Evolutionary conservation across 805 yeast genomes (phyloP).

Genomic region (Sugiyamaella chiloensis): DNA sequence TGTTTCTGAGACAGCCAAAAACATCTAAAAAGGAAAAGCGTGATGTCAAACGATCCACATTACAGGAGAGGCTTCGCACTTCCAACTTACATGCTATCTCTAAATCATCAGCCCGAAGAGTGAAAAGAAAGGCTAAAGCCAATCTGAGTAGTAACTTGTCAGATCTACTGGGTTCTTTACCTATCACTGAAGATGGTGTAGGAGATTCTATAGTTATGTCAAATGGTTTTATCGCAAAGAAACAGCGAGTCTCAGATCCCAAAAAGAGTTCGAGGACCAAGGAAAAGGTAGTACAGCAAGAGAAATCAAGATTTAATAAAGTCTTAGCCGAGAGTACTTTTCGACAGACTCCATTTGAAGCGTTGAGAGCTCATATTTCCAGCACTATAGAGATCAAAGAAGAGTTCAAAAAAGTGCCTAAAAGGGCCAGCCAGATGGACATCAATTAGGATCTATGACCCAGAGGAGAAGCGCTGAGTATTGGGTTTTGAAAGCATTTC

Average conservation of each 20-base stretch:
- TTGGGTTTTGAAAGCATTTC: no score
- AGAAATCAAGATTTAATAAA: conserved; percentile 23
- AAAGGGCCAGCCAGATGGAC: background rate
- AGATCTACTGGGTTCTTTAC: conserved; percentile 21
- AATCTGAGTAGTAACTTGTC: conserved; percentile 18
- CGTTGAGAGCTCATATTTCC: conserved; percentile 20
- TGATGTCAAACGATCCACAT: conserved; percentile 17
- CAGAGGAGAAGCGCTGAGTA: no score
- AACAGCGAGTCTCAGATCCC: conserved; percentile 17
- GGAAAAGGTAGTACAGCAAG: conserved; percentile 24
- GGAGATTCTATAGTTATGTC: conserved; percentile 1
- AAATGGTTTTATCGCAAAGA: conserved; percentile 15
- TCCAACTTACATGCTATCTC: conserved; percentile 16
- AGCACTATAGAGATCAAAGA: conserved; percentile 20
- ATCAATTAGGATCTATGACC: no score
- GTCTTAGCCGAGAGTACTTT: conserved; percentile 21
- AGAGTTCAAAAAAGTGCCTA: conserved; percentile 13
- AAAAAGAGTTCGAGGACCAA: conserved; percentile 18
- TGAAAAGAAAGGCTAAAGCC: conserved; percentile 21
- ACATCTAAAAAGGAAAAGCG: conserved; percentile 25
- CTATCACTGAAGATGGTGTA: conserved; percentile 11
- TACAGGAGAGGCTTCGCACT: conserved; percentile 12
- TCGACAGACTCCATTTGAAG: conserved; percentile 25
- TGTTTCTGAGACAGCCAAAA: conserved; percentile 19
- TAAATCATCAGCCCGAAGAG: conserved; percentile 23